Conservation (phyloP, 768 basidiomycete genomes). For the Cyclocybe aegerita region DNA sequence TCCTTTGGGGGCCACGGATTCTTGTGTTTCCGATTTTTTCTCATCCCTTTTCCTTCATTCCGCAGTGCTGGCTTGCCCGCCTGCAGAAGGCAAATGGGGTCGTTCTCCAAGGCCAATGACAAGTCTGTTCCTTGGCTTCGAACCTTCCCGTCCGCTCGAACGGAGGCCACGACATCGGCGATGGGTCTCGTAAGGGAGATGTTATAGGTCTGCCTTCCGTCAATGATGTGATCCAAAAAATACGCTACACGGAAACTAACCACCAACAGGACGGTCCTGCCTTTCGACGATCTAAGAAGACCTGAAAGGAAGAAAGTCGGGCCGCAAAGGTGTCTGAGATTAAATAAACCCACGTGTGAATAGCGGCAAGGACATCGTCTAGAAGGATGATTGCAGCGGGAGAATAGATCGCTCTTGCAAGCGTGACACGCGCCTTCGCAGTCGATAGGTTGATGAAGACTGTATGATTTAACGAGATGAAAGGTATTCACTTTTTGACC, state of each 20-base stretch:
- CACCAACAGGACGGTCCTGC: constrained; percentile 79
- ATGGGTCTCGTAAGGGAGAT: constrained; percentile 48
- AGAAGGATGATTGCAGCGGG: constrained; percentile 58
- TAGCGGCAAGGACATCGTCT: constrained; percentile 67
- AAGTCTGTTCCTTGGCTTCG: too few species aligned
- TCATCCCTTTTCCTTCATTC: too few species aligned
- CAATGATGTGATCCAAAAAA: background rate
- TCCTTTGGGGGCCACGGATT: too few species aligned
- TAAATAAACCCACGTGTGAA: constrained; percentile 19
- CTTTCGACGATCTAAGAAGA: constrained; percentile 73
- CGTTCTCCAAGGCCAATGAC: too few species aligned
- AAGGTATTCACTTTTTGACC: too few species aligned
- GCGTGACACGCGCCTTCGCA: constrained; percentile 37
- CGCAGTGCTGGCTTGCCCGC: too few species aligned
- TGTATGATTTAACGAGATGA: background rate
- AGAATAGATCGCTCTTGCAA: constrained; percentile 43
- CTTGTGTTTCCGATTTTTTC: too few species aligned
- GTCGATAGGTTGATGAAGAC: background rate
- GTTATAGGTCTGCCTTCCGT: constrained; percentile 32
- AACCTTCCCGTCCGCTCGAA: too few species aligned
- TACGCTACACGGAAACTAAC: constrained; percentile 32
- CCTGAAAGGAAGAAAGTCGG: constrained; percentile 61
- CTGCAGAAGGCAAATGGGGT: too few species aligned
- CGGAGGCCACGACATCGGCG: constrained; percentile 25
- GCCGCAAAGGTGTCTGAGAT: too few species aligned